Evolutionary conservation across 2,329 filamentous ascomycete genomes (phyloP).

Genomic region (Chrysosporium keratinophilum): DNA sequence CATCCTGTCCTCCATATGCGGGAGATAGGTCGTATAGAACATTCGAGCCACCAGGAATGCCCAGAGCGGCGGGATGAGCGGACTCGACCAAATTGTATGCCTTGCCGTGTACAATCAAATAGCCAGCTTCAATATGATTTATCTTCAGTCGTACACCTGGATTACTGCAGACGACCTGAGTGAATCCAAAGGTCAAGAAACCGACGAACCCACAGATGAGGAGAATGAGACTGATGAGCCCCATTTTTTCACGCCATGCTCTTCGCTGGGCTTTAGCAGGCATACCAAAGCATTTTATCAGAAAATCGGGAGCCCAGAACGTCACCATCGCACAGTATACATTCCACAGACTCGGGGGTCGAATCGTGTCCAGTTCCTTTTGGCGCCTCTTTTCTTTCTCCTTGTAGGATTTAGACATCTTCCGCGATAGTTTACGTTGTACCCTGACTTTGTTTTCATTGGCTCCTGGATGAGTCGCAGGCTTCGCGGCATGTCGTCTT

Average conservation of each 20-base stretch:
- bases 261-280: constrained; percentile 73
- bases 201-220: constrained; percentile 80
- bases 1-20: constrained; percentile 78
- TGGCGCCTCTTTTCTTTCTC: constrained; percentile 49
- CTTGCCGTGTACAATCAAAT: constrained; percentile 92
- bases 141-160: constrained; percentile 63
- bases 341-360: constrained; percentile 83
- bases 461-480: constrained; percentile 7
- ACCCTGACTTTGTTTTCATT: constrained; percentile 22
- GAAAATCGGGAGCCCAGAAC: constrained; percentile 82
- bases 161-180: constrained; percentile 67
- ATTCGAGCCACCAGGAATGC: constrained; percentile 64
- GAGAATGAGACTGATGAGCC: constrained; percentile 85
- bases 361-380: constrained; percentile 53
- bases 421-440: constrained; percentile 57
- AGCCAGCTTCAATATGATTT: constrained; percentile 70
- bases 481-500: not conserved
- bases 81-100: constrained; percentile 76
- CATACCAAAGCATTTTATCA: constrained; percentile 78
- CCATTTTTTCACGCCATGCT: constrained; percentile 97
- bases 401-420: constrained; percentile 44
- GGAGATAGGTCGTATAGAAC: constrained; percentile 77
- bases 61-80: constrained; percentile 66
- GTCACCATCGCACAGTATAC: constrained; percentile 90
- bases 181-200: constrained; percentile 95